A percentile compares a stretch with the other conserved stretches of the same genome.
Conservation (phyloP, 2,329 filamentous ascomycete genomes). For the Neonectria sp. region DNA sequence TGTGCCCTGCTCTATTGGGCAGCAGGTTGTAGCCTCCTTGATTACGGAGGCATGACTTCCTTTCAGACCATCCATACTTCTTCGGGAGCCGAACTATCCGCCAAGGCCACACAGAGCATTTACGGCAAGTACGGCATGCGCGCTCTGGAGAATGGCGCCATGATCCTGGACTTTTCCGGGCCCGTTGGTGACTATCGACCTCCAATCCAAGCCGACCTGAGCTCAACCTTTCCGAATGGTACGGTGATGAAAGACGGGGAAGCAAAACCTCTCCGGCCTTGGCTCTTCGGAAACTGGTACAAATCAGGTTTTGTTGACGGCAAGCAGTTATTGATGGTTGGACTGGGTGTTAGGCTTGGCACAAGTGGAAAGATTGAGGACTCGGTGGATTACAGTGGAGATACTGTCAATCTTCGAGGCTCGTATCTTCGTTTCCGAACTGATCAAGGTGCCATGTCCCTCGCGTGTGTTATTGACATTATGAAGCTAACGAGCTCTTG, state of each 20-base stretch:
- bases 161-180: neutral
- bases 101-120: neutral
- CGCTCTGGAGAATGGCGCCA: neutral
- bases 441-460: neutral
- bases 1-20: neutral
- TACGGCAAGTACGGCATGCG: neutral
- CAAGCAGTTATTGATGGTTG: neutral
- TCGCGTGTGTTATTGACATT: neutral
- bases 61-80: neutral
- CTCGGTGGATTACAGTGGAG: neutral
- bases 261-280: neutral
- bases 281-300: neutral
- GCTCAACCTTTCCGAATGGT: neutral
- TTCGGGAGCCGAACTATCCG: neutral
- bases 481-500: neutral
- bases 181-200: neutral
- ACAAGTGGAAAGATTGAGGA: neutral
- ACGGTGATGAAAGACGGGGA: neutral
- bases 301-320: neutral
- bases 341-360: neutral
- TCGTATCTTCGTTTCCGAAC: neutral
- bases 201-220: neutral
- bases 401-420: neutral
- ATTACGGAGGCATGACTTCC: neutral
- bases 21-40: neutral